Evolutionary conservation across 371 early-diverging fungal species (phyloP).

Genomic region (Mortierella sp.): DNA sequence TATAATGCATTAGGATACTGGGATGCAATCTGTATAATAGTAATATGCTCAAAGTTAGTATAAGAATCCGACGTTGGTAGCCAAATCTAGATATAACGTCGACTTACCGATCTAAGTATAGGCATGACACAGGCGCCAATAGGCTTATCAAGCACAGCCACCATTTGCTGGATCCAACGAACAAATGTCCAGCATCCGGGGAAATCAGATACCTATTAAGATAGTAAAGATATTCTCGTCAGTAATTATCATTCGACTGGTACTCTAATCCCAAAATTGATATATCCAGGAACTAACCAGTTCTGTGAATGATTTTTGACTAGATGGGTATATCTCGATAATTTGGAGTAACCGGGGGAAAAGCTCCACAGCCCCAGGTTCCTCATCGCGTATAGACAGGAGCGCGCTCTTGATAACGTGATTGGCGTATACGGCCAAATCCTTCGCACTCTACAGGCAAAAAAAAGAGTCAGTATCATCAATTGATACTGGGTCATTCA

Average conservation of each 20-base stretch:
- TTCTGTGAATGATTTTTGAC: conserved; percentile 41
- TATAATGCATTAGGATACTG: conserved; percentile 77
- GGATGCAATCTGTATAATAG: conserved; percentile 63
- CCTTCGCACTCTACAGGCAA: conserved; percentile 26
- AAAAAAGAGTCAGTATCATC: not conserved
- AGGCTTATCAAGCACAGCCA: conserved; percentile 73
- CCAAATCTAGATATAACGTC: not conserved
- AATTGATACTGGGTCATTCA: not conserved
- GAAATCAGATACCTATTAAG: conserved; percentile 35
- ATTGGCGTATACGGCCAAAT: conserved; percentile 53
- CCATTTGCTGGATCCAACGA: conserved; percentile 84
- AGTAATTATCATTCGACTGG: not conserved
- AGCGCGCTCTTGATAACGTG: conserved; percentile 66
- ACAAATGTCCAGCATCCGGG: conserved; percentile 75
- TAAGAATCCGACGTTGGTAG: too few relatives aligned
- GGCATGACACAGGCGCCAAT: conserved; percentile 54
- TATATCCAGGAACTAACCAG: conserved; percentile 22
- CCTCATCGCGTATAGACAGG: conserved; percentile 57
- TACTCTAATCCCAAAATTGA: not conserved
- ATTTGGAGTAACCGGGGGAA: conserved; percentile 81
- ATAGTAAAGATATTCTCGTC: not conserved
- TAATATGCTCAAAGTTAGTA: not conserved
- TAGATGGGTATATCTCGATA: conserved; percentile 66
- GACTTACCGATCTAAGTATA: conserved; percentile 34
- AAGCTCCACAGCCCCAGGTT: conserved; percentile 64